phyloP scores from a whole-genome alignment of 768 basidiomycete genomes.

The Leccinum variicolor region DNA sequence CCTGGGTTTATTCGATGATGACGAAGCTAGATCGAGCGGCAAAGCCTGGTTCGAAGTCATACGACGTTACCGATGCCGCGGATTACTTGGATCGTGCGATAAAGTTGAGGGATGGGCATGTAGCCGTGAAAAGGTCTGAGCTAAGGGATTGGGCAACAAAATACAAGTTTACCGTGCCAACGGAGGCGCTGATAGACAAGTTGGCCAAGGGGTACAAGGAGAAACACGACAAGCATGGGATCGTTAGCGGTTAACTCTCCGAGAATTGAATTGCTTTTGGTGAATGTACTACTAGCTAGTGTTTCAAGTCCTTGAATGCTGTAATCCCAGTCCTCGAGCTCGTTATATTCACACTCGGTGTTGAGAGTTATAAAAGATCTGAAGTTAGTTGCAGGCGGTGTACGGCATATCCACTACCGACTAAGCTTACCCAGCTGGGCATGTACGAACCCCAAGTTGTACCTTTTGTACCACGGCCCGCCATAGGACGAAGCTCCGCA shows the following conservation, averaged over 20 bases:
- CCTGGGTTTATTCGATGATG: conserved; percentile 9
- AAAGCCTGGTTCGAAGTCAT: conserved; percentile 3
- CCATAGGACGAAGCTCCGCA: conserved; percentile 64
- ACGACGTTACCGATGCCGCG: conserved; percentile 5
- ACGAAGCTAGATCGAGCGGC: conserved; percentile 5
- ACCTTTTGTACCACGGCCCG: conserved; percentile 94
- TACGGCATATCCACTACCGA: too few species aligned
- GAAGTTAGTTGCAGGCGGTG: too few species aligned
- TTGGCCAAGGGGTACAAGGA: conserved; percentile 1
- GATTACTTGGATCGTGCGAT: conserved; percentile 5
- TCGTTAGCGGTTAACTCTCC: background rate
- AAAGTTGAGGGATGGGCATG: background rate
- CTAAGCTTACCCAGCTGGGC: too few species aligned
- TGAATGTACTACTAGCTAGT: background rate
- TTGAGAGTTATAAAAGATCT: too few species aligned
- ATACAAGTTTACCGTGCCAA: background rate
- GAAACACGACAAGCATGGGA: background rate
- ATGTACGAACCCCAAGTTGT: conserved; percentile 84
- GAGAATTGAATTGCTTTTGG: background rate
- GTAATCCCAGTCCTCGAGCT: too few species aligned
- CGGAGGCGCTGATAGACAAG: background rate
- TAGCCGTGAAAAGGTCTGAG: conserved; percentile 5
- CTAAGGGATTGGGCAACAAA: background rate
- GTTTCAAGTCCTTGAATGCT: background rate
- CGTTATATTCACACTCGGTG: too few species aligned